Evolutionary conservation across 2,329 filamentous ascomycete genomes (phyloP), one percentile per base, ranked within the genome.

Genomic region (Fusarium annulatum): DNA sequence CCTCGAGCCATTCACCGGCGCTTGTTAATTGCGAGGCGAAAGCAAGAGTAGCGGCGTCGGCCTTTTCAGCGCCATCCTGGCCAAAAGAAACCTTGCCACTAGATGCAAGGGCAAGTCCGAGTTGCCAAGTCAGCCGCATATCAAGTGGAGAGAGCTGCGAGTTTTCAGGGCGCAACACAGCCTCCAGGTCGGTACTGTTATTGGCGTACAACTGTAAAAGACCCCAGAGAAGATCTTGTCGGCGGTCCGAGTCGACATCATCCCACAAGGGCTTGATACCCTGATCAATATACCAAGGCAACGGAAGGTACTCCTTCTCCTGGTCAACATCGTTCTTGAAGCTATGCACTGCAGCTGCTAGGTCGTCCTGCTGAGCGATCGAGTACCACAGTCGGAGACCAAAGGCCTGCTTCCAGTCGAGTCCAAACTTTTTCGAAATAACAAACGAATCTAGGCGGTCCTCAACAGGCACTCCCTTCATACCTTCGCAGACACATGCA

Each of bases 341-440:
- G 34, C 88, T 88, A 48, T 86, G 83, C 9, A 99, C 91, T 6
- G 95, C 95, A 51, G 87, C 85, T 14, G 92, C 89, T 48, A 98
- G 87, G 41, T 90, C 88, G 49, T 95, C 92, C 43, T 91, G 87
- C 39, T 89, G 85, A 5, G 89, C 87, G 45, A 91, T 93, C 49
- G 91, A 92, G 81, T 97, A 99, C 93, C 95, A 98, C 4, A 99
- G 86, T 48, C 95, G 91, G 56, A 99, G 87, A 16, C 94, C 96
- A 81, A 99, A 97, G 1, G 95, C 92, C 79, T 97, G 95, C 81
- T 94, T 92, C 96, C 96, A 99, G 80, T 97, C 93, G 41, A 99
- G 86, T 9, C 90, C 90, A 80, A 98, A 99, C 52, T 92, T 91
- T 77, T 93, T 89, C 2, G 94, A 93, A 73, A 99, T 93, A 61